Evolutionary conservation across 257 asterid species (phyloP).

Genomic region (Lavandula angustifolia): DNA sequence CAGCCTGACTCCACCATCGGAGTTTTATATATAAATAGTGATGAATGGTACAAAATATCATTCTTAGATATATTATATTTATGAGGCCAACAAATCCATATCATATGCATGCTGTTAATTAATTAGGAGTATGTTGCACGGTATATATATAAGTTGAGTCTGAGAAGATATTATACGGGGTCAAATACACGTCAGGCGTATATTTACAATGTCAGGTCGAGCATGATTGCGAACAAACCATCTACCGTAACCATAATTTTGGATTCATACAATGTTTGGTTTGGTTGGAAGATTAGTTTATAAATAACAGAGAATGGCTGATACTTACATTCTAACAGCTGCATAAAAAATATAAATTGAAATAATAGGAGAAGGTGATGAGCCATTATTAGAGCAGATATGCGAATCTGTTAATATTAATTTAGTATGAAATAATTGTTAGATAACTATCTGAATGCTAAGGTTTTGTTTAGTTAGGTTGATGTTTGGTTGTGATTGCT

Average conservation of each 20-base stretch:
- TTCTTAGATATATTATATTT: not conserved
- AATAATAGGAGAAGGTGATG: constrained; percentile 33
- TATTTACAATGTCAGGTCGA: not conserved
- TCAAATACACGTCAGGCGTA: not conserved
- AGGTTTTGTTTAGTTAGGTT: constrained; percentile 25
- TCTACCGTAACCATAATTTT: constrained; percentile 36
- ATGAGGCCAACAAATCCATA: constrained; percentile 25
- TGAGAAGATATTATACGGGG: not conserved
- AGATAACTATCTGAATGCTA: constrained; percentile 25
- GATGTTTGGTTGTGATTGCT: constrained; percentile 27
- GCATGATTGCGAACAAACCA: constrained; percentile 27
- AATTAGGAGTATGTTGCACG: constrained; percentile 24
- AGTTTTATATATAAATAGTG: constrained; percentile 1
- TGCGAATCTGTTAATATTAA: constrained; percentile 24
- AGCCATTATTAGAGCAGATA: constrained; percentile 32
- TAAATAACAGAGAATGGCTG: constrained; percentile 3
- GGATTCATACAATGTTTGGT: constrained; percentile 26
- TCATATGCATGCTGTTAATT: constrained; percentile 7
- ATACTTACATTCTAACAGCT: constrained; percentile 35
- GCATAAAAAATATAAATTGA: constrained; percentile 4
- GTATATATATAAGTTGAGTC: constrained; percentile 10
- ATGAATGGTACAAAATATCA: constrained; percentile 12
- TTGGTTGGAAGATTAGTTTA: constrained; percentile 27
- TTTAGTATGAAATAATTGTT: constrained; percentile 19
- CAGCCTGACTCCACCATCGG: constrained; percentile 34